Conservation (phyloP, 331 rosid genomes). For the Pyracantha coccinea region DNA sequence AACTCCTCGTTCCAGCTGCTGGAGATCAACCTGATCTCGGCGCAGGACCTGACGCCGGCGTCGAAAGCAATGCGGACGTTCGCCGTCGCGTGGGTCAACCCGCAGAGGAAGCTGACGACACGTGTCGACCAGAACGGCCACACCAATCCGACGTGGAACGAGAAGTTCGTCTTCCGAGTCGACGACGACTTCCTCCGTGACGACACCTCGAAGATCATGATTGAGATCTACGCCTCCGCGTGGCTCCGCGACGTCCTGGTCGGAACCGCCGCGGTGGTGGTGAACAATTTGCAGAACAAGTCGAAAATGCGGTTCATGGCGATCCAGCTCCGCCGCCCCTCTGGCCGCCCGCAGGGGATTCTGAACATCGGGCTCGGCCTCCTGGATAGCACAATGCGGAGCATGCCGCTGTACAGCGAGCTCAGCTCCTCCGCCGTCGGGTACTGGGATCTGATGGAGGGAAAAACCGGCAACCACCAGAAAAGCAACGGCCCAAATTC, state of each 20-base stretch:
- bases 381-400: slow-evolving; percentile 46
- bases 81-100: slow-evolving; percentile 70
- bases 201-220: slow-evolving; percentile 33
- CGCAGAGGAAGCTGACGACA: slow-evolving; percentile 47
- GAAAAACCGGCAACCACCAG: slow-evolving; percentile 1
- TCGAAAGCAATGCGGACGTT: slow-evolving; percentile 45
- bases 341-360: slow-evolving; percentile 70
- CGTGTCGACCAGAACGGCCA: slow-evolving; percentile 43
- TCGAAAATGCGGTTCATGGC: slow-evolving; percentile 43
- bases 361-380: slow-evolving; percentile 56
- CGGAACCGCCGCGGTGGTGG: slow-evolving; percentile 46
- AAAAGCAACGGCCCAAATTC: neutral
- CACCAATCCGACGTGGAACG: slow-evolving; percentile 70
- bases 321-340: slow-evolving; percentile 67
- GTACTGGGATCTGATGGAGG: slow-evolving; percentile 21
- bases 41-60: slow-evolving; percentile 39
- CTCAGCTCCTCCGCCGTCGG: slow-evolving; percentile 39
- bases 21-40: slow-evolving; percentile 64
- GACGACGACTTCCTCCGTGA: slow-evolving; percentile 31
- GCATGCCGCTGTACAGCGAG: slow-evolving; percentile 68
- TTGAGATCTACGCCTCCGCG: slow-evolving; percentile 48
- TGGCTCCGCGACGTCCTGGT: slow-evolving; percentile 48
- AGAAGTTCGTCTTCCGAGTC: slow-evolving; percentile 67
- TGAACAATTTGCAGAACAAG: slow-evolving; percentile 32
- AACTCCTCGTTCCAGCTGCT: slow-evolving; percentile 27